Evolutionary conservation across 75 land plant genomes (phyloP), one percentile per base, ranked within the genome.

Genomic region (Pinus albicaulis): DNA sequence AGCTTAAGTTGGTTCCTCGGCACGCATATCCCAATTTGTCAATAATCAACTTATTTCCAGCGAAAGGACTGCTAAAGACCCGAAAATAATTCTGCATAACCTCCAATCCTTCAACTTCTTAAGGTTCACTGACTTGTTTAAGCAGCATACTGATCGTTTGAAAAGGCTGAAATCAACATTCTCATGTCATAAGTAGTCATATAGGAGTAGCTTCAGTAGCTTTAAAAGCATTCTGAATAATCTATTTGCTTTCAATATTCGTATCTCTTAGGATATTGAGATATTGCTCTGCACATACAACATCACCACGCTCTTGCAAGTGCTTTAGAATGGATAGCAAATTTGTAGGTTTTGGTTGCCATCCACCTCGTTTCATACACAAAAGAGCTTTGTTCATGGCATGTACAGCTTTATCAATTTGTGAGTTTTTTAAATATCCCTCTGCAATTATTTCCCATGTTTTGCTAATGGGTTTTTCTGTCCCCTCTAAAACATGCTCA

Each of bases 331-430:
- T 44, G 74, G 13, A 26, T 72, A 17, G 34, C n/a, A 72, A 4
- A 25, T 72, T 72, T 72, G 26, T 26, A 72, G 72, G 57, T 58
- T 87, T 82, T 26, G 89, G 92, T 55, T 74, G 64, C 89, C 89
- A 85, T 7, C 78, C 81, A 60, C 68, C 63, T 81, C 20, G 68
- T 74, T 17, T 8, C 79, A 57, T 58, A 36, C 13, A 19, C 63
- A 78, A 85, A 13, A 85, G 59, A 34, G 88, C 92, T 55, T 28
- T 74, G 38, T 64, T 83, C 86, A 87, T 85, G 57, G 58, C 83
- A 3, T 83, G 72, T 13, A 83, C 55, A 24, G 87, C 90, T 63
- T 85, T 88, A 59, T 48, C 56, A 48, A 83, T 79, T 44, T 83
- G 72, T 34, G 61, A 82, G 48, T 79, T 79, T 53, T 75, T 79